Base-by-base conservation (phyloP, 768 basidiomycete genomes). In the Trametes coccinea region DNA sequence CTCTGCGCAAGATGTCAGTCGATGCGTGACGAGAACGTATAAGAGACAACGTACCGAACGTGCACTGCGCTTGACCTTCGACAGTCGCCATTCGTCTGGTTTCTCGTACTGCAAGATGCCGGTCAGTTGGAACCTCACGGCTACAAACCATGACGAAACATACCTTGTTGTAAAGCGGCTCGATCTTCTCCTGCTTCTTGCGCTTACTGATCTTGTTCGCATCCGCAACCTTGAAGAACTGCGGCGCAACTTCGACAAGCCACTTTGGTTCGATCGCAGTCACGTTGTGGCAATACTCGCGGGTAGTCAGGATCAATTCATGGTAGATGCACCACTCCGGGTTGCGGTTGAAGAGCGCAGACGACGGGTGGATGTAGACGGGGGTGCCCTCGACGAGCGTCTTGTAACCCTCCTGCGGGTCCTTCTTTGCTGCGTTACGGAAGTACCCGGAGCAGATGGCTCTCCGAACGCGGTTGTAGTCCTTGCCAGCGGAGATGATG, bases 361-460 rank as follows among this genome's bases (percentile, higher is more conserved):
- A 95, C 2, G 96, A 96, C 0, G 95, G 97, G 76, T 99, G 97
- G 56, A 99, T 94, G 75, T 96, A 98, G 52, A 99, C 95, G 0
- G 96, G 97, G n/a, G 97, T 98, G 37, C 94, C 94, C 75, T 97
- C 95, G 3, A 94, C 92, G 10, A 96, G 86, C 0, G 95, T 96
- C 76, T 98, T 99, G 82, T 98, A 99, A 6, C 97, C 96, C 73
- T 98, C 96, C 71, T 94, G 93, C 4, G 93, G 92, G 70, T 95
- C 96, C 75, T 99, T 99, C 81, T 99, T 99, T 30, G 97, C 97
- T 0, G 97, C 95, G 71, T 98, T 91, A 10, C 95, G 85, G 86
- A 99, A 99, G 78, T 92, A 98, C 16, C 97, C 96, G 27, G 93
- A 95, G 72, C 94, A 96, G 63, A 99, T 98, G 8, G 97, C 95